phyloP scores from a whole-genome alignment of 495 filamentous ascomycete species.

The Evansstolkia leycettana region DNA sequence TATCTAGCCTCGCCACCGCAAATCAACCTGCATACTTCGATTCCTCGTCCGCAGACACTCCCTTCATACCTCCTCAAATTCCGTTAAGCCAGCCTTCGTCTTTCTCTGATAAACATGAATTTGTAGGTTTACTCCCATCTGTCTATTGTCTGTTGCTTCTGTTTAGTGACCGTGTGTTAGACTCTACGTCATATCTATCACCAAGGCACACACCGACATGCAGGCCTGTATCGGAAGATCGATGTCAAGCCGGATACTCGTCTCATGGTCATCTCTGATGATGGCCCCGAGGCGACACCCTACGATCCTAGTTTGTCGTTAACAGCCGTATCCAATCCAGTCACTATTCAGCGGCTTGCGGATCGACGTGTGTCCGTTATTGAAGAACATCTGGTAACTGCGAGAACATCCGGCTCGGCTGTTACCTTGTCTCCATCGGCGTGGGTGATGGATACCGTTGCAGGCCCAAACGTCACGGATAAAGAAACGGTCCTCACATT shows the following conservation, averaged over 20 bases:
- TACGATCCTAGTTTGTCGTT: constrained; percentile 19
- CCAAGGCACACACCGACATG: constrained; percentile 66
- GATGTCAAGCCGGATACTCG: constrained; percentile 56
- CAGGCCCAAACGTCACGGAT: constrained; percentile 73
- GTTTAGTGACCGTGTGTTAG: constrained; percentile 24
- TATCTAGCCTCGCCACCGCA: constrained; percentile 13
- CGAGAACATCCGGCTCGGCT: constrained; percentile 47
- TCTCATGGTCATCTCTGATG: constrained; percentile 54
- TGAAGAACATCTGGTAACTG: constrained; percentile 59
- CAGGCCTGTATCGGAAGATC: constrained; percentile 57
- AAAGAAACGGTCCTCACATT: constrained; percentile 74
- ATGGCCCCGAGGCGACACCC: constrained; percentile 35
- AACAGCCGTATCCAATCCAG: constrained; percentile 43
- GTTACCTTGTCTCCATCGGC: constrained; percentile 50
- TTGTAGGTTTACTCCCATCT: constrained; percentile 20
- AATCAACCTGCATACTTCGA: constrained; percentile 21
- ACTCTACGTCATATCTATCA: constrained; percentile 83
- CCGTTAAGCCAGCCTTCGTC: constrained; percentile 12
- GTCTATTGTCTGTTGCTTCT: constrained; percentile 5
- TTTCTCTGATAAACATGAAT: constrained; percentile 18
- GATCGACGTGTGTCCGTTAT: constrained; percentile 67
- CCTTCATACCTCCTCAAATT: constrained; percentile 22
- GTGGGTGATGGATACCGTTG: constrained; percentile 73
- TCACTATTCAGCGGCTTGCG: constrained; percentile 65
- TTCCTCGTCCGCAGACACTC: constrained; percentile 11